phyloP scores from a whole-genome alignment of 129 eudicot species.

The Smallanthus sonchifolius region DNA sequence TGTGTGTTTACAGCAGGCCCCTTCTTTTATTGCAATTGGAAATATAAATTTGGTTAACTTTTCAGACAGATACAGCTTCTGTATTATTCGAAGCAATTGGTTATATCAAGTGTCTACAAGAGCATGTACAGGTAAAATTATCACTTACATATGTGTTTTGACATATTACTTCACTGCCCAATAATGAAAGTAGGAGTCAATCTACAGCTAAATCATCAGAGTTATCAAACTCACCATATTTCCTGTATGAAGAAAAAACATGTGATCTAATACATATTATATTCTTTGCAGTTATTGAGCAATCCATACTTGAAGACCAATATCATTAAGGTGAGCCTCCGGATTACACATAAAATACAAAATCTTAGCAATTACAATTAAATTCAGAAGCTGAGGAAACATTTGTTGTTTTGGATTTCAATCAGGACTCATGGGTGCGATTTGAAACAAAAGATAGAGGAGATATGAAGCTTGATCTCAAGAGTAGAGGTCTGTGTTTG shows the following conservation, averaged over 20 bases:
- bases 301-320: slow-evolving; percentile 57
- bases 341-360: background rate
- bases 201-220: background rate
- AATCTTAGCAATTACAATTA: background rate
- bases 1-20: background rate
- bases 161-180: background rate
- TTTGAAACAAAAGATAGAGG: slow-evolving; percentile 47
- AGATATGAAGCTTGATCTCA: slow-evolving; percentile 35
- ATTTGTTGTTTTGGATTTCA: slow-evolving; percentile 1
- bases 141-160: background rate
- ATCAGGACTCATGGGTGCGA: slow-evolving; percentile 54
- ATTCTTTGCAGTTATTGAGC: slow-evolving; percentile 38
- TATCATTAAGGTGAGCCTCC: slow-evolving; percentile 46
- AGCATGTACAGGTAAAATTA: slow-evolving; percentile 53
- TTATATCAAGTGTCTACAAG: slow-evolving; percentile 54
- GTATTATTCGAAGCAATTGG: slow-evolving; percentile 65
- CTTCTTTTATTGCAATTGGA: background rate
- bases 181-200: background rate
- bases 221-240: background rate
- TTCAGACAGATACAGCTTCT: slow-evolving; percentile 69
- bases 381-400: background rate
- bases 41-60: slow-evolving; percentile 1
- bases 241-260: background rate
- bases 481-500: slow-evolving; percentile 54
- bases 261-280: background rate